phyloP scores from a whole-genome alignment of 805 yeast species.

The Yarrowia sp. region DNA sequence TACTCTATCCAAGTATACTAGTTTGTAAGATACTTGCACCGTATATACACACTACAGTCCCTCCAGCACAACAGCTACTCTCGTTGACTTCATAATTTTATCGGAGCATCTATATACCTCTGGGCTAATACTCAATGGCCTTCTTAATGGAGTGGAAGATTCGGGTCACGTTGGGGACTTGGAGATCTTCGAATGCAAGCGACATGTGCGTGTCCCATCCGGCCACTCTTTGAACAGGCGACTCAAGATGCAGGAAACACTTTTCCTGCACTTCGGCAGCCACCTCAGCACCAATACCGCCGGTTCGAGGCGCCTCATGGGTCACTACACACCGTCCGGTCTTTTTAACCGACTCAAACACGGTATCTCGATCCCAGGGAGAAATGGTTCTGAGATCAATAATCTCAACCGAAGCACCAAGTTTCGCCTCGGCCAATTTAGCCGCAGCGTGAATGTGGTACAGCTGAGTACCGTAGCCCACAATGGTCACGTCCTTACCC shows the following conservation, averaged over 20 bases:
- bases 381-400: constrained; percentile 87
- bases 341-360: constrained; percentile 77
- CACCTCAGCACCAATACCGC: constrained; percentile 92
- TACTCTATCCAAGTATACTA: no score
- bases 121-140: constrained; percentile 33
- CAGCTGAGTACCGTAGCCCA: constrained; percentile 83
- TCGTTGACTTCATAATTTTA: no score
- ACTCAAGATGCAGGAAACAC: constrained; percentile 87
- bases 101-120: background rate
- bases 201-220: constrained; percentile 98
- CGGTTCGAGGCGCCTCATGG: constrained; percentile 89
- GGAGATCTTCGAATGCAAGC: constrained; percentile 90
- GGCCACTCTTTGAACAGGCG: constrained; percentile 91
- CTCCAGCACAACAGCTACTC: no score
- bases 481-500: constrained; percentile 79
- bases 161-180: constrained; percentile 75
- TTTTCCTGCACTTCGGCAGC: constrained; percentile 94
- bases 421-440: constrained; percentile 66
- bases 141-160: constrained; percentile 37
- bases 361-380: constrained; percentile 84
- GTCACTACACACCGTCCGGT: constrained; percentile 81
- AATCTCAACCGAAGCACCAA: constrained; percentile 82
- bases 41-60: no score
- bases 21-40: no score
- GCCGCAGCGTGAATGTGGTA: constrained; percentile 80